Conservation (phyloP, 2,329 filamentous ascomycete species). For the Calonectria ilicicola region DNA sequence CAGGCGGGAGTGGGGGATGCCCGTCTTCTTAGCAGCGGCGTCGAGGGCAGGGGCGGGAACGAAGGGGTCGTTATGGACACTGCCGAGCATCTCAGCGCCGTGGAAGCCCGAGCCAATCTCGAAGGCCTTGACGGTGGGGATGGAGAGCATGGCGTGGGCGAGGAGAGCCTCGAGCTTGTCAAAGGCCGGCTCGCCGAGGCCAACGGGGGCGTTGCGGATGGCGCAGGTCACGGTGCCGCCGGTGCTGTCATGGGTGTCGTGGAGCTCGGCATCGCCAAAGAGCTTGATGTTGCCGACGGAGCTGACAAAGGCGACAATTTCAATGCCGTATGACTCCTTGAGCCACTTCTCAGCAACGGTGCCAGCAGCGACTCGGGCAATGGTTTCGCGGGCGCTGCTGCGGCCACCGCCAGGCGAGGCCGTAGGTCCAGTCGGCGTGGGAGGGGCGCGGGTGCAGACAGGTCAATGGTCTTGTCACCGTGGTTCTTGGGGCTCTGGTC, state of each 20-base stretch:
- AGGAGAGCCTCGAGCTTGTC: conserved; percentile 95
- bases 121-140: conserved; percentile 95
- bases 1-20: conserved; percentile 65
- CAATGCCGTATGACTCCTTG: conserved; percentile 80
- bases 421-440: conserved; percentile 96
- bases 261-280: conserved; percentile 63
- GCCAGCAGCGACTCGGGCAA: conserved; percentile 90
- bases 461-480: conserved; percentile 88
- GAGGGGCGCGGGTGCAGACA: conserved; percentile 89
- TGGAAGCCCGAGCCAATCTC: conserved; percentile 94
- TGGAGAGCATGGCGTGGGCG: conserved; percentile 93
- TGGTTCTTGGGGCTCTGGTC: conserved; percentile 96
- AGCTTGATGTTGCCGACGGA: conserved; percentile 75
- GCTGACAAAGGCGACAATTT: conserved; percentile 91
- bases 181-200: conserved; percentile 93
- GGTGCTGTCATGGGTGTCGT: conserved; percentile 86
- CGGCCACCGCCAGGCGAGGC: conserved; percentile 90
- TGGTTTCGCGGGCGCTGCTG: conserved; percentile 94
- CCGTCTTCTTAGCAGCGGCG: conserved; percentile 57
- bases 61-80: conserved; percentile 86
- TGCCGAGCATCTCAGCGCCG: conserved; percentile 87
- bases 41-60: conserved; percentile 53
- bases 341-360: conserved; percentile 96
- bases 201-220: conserved; percentile 85
- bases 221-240: conserved; percentile 96